Evolutionary conservation across 2,329 filamentous ascomycete species (phyloP).

Genomic region (Colletotrichum horii): DNA sequence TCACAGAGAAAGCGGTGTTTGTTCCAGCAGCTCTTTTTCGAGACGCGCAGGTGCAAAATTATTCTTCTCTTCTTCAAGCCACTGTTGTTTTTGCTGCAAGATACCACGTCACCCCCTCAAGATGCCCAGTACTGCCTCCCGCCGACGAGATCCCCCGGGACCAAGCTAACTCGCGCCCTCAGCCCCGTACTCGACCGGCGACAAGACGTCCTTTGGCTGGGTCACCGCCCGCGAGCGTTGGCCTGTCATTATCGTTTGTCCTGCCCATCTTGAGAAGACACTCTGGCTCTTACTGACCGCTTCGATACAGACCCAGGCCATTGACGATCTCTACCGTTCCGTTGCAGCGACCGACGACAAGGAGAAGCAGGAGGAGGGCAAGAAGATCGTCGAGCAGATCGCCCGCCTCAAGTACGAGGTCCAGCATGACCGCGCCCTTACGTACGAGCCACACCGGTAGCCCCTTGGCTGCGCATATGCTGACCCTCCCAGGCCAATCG

Average conservation of each 20-base stretch:
- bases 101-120: neutral
- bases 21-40: neutral
- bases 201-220: constrained; percentile 86
- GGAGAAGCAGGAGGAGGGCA: constrained; percentile 78
- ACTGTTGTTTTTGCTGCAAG: neutral
- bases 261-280: neutral
- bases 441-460: constrained; percentile 57
- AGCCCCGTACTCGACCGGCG: constrained; percentile 81
- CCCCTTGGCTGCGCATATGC: neutral
- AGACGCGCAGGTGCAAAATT: neutral
- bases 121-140: constrained; percentile 7
- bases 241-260: constrained; percentile 86
- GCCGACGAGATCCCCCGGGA: neutral
- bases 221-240: constrained; percentile 85
- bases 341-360: constrained; percentile 64
- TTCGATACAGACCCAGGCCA: constrained; percentile 76
- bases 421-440: constrained; percentile 83
- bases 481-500: constrained; percentile 62
- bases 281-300: constrained; percentile 23
- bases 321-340: constrained; percentile 91
- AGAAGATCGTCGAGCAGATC: constrained; percentile 80
- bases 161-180: constrained; percentile 14
- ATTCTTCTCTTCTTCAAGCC: neutral
- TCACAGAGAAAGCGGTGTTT: constrained; percentile 1
- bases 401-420: constrained; percentile 91